Evolutionary conservation across 257 asterid genomes (phyloP), one percentile per base, ranked within the genome.

Genomic region (Capsicum rhomboideum): DNA sequence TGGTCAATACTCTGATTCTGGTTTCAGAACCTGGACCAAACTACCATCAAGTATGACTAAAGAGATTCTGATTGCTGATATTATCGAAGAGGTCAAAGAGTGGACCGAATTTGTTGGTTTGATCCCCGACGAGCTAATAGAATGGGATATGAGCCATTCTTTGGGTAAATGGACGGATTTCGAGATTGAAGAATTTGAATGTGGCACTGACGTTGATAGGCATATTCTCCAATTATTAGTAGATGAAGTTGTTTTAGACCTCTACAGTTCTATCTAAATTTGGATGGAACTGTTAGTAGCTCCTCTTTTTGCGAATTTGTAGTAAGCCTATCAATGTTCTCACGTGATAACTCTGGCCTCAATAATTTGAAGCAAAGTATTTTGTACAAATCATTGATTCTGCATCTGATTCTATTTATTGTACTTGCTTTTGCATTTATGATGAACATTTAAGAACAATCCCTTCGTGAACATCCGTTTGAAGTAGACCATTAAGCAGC

Each of bases 211-310:
- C 83, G 90, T 96, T 16, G 95, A 90, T 80, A 84, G 84, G 53
- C 82, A 86, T 29, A 84, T 94, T 52, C 86, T 92, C 64, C 93
- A 94, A 84, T 28, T n/a, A 83, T 87, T 96, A 87, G 87, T 94
- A 82, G 94, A 95, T 83, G 99, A 96, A 80, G 86, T 91, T 85
- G 92, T 94, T 44, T 78, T 83, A 8, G 98, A 93, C 83, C 89
- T 90, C 83, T 89, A 86, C 77, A 53, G 63, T 77, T 77, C 46
- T 50, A 49, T 46, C 44, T 77, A 77, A 50, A 77, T 50, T 50
- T 20, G 21, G 46, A 77, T 50, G 63, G 26, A 77, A 77, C 63
- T 77, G 46, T 50, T 50, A 26, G 63, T 77, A 77, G 63, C 28
- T 77, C 46, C 81, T 77, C 13, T 13, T 74, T 74, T 4, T 50